A percentile compares a stretch with the other conserved stretches of the same genome.
phyloP scores from a whole-genome alignment of 208 protist genomes.

The Leishmania martiniquensis region DNA sequence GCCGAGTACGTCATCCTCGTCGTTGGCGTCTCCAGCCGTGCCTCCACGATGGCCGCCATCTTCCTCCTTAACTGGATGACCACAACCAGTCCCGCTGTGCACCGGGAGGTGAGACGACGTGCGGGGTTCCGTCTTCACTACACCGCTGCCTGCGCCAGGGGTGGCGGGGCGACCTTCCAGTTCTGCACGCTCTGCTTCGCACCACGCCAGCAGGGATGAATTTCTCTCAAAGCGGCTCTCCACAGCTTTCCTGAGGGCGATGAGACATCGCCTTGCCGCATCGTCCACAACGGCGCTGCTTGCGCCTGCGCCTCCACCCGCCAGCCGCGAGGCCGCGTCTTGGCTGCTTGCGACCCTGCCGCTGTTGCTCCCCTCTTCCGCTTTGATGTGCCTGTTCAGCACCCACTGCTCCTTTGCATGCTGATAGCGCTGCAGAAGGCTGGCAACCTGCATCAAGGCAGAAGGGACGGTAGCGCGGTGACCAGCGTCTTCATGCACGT shows the following conservation, averaged over 20 bases:
- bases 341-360: constrained; percentile 10
- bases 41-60: neutral
- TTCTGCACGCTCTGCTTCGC: constrained; percentile 52
- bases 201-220: constrained; percentile 55
- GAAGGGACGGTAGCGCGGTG: constrained; percentile 30
- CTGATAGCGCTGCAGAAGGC: constrained; percentile 65
- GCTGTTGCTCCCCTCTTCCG: constrained; percentile 14
- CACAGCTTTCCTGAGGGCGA: constrained; percentile 44
- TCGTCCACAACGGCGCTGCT: constrained; percentile 28
- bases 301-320: constrained; percentile 11
- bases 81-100: constrained; percentile 7
- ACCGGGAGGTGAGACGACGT: neutral
- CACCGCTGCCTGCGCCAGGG: constrained; percentile 1
- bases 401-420: constrained; percentile 68
- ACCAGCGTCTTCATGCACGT: constrained; percentile 27
- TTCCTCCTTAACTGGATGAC: constrained; percentile 38
- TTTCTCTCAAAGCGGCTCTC: constrained; percentile 50
- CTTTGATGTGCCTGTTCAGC: constrained; percentile 30
- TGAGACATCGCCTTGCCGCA: constrained; percentile 36
- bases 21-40: constrained; percentile 3
- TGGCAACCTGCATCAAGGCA: constrained; percentile 48
- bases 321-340: constrained; percentile 2
- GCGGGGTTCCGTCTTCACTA: constrained; percentile 21
- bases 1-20: constrained; percentile 40
- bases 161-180: constrained; percentile 35